Evolutionary conservation across 768 basidiomycete species (phyloP).

Genomic region (Ramaria sp.): DNA sequence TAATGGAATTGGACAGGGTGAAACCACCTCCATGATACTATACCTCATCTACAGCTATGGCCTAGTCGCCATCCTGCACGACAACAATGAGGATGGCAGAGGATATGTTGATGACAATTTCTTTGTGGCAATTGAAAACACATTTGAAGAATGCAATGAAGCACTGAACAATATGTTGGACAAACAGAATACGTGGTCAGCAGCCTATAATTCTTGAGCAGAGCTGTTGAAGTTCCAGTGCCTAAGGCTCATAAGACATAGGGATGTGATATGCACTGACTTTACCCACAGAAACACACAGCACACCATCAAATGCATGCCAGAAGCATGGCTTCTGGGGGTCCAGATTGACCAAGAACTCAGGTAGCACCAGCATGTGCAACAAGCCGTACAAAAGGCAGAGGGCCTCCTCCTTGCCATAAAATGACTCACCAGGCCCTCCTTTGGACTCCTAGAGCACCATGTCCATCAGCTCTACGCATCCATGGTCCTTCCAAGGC

Average conservation of each 20-base stretch:
- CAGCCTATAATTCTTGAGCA: background rate
- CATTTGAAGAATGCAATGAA: background rate
- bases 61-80: background rate
- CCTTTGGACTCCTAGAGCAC: slow-evolving; percentile 1
- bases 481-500: slow-evolving; percentile 12
- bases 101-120: slow-evolving; percentile 3
- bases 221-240: background rate
- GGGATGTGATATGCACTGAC: background rate
- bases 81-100: background rate
- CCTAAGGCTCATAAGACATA: no score
- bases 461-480: slow-evolving; percentile 12
- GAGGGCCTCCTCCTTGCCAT: no score
- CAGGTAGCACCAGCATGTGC: background rate
- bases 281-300: background rate
- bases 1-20: no score
- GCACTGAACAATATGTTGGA: background rate
- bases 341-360: slow-evolving; percentile 9
- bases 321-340: background rate
- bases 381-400: slow-evolving; percentile 4
- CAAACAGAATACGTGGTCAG: background rate
- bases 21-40: slow-evolving; percentile 7
- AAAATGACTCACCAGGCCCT: background rate
- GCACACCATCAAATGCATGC: background rate
- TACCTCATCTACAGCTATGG: slow-evolving; percentile 11
- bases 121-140: background rate